Percentiles rank a stretch among this genome's conserved stretches.
phyloP scores from a whole-genome alignment of 805 yeast species.

The Candida koratica region DNA sequence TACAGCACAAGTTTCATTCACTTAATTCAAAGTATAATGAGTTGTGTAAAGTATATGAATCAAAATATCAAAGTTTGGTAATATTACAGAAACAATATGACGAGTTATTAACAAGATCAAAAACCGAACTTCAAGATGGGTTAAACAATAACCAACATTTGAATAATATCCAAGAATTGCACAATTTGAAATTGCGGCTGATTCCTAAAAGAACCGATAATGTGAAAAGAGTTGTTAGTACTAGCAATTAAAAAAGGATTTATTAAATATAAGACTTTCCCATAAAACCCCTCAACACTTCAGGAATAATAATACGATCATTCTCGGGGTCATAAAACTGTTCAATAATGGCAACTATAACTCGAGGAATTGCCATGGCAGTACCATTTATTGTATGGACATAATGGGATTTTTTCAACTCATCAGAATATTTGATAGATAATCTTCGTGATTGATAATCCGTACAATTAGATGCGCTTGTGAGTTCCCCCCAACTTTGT shows the following conservation, averaged over 20 bases:
- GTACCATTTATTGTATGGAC: constrained; percentile 92
- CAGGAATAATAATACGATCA: constrained; percentile 58
- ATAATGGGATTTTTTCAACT: constrained; percentile 36
- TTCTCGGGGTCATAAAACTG: constrained; percentile 65
- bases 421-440: constrained; percentile 53
- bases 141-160: constrained; percentile 1
- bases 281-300: constrained; percentile 67
- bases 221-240: constrained; percentile 27
- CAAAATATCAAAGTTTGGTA: constrained; percentile 8
- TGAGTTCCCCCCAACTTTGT: constrained; percentile 86
- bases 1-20: constrained; percentile 18
- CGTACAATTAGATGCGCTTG: constrained; percentile 87
- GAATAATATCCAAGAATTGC: constrained; percentile 11
- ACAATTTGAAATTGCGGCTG: constrained; percentile 11
- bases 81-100: constrained; percentile 10
- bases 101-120: constrained; percentile 4
- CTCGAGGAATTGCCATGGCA: constrained; percentile 91
- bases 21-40: constrained; percentile 10
- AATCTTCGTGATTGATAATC: constrained; percentile 87
- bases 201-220: constrained; percentile 5
- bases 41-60: constrained; percentile 9
- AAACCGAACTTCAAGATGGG: constrained; percentile 1
- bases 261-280: constrained; percentile 39
- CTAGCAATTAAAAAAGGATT: constrained; percentile 7
- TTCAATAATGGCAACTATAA: constrained; percentile 85